phyloP scores from a whole-genome alignment of 2,329 filamentous ascomycete genomes.

The Colletotrichum sp. region DNA sequence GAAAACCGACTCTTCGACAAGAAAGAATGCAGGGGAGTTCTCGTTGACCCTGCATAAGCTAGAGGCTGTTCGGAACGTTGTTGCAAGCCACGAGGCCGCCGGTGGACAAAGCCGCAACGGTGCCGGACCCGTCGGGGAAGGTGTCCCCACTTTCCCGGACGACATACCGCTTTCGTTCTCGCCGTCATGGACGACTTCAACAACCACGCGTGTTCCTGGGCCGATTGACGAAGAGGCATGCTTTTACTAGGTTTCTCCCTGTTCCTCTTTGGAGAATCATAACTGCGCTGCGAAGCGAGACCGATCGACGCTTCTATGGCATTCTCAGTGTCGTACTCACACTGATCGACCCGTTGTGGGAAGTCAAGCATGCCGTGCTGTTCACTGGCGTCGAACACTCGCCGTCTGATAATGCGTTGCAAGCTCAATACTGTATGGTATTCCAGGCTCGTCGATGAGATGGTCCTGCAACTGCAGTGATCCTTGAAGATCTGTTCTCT shows the following conservation, averaged over 20 bases:
- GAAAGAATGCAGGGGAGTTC: not conserved
- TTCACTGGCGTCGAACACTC: not conserved
- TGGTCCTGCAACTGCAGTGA: not conserved
- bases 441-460: not conserved
- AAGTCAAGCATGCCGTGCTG: not conserved
- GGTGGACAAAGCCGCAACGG: not conserved
- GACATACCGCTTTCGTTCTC: not conserved
- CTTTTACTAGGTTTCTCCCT: not conserved
- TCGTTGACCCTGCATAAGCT: not conserved
- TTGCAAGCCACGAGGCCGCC: not conserved
- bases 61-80: not conserved
- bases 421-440: not conserved
- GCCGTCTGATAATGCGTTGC: not conserved
- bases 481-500: not conserved
- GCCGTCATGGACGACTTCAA: not conserved
- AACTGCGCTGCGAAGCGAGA: not conserved
- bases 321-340: not conserved
- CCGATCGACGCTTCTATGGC: not conserved
- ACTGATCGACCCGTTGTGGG: not conserved
- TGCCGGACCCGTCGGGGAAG: not conserved
- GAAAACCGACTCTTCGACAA: not conserved
- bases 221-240: not conserved
- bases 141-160: not conserved
- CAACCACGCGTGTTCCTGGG: not conserved
- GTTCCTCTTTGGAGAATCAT: not conserved